A percentile compares a stretch with the other conserved stretches of the same genome.
Evolutionary conservation across 257 asterid species (phyloP).

Genomic region (Plantago elongata): DNA sequence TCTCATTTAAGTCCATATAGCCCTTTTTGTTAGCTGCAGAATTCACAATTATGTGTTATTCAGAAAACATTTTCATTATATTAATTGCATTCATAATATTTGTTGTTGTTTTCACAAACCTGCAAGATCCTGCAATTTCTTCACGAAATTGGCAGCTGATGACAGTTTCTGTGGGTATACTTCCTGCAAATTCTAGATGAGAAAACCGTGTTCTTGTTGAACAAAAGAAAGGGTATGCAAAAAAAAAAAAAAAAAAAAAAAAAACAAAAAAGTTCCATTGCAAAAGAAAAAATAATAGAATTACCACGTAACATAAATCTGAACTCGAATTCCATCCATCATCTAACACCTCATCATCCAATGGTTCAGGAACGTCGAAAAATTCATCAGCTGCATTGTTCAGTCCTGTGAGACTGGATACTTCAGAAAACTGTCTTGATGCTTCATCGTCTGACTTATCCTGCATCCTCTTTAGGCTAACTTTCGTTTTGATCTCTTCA

Average conservation of each 20-base stretch:
- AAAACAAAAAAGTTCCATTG: neutral
- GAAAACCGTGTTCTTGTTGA: neutral
- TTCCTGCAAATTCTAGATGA: slow-evolving; percentile 37
- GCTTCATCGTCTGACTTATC: slow-evolving; percentile 27
- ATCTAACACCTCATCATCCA: slow-evolving; percentile 47
- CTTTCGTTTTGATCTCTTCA: slow-evolving; percentile 48
- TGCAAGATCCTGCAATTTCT: slow-evolving; percentile 60
- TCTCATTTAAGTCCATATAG: slow-evolving; percentile 55
- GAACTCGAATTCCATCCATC: slow-evolving; percentile 41
- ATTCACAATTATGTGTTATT: slow-evolving; percentile 4
- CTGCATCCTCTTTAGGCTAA: slow-evolving; percentile 21
- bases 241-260: too few relatives aligned
- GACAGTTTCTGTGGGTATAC: slow-evolving; percentile 41
- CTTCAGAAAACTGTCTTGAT: slow-evolving; percentile 24
- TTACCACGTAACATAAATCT: slow-evolving; percentile 41
- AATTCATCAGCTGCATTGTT: slow-evolving; percentile 64
- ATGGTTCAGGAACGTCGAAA: slow-evolving; percentile 71
- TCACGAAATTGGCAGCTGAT: slow-evolving; percentile 60
- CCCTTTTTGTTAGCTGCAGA: slow-evolving; percentile 67
- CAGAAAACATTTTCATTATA: neutral
- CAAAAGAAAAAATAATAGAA: neutral
- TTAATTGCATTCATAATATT: slow-evolving; percentile 4
- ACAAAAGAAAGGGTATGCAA: neutral
- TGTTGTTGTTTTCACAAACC: slow-evolving; percentile 34
- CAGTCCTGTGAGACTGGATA: slow-evolving; percentile 54